Conservation (phyloP, 2,329 filamentous ascomycete genomes). For the Fusarium phyllophilum region DNA sequence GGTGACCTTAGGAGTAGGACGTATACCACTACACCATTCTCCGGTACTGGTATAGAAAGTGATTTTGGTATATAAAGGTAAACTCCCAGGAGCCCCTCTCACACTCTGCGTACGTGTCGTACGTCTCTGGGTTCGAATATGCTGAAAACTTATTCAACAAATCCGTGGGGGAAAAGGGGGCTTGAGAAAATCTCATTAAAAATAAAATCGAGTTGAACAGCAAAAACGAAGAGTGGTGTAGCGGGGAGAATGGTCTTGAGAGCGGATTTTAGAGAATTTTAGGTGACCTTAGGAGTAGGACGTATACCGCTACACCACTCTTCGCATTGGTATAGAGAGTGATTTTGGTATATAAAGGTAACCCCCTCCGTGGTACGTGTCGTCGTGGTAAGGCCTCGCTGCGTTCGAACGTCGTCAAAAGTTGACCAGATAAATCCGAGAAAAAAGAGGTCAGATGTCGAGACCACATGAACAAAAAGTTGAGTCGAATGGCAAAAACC, state of each 20-base stretch:
- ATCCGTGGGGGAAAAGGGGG: background rate
- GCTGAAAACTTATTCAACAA: background rate
- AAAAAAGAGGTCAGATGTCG: background rate
- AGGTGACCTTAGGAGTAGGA: background rate
- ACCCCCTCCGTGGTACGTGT: background rate
- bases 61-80: background rate
- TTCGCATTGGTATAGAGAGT: background rate
- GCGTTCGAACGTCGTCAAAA: background rate
- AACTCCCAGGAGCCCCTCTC: background rate
- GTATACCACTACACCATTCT: conserved; percentile 2
- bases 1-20: background rate
- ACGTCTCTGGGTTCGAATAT: background rate
- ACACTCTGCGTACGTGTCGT: background rate
- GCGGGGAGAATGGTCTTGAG: background rate
- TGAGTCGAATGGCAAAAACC: background rate
- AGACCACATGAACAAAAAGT: background rate
- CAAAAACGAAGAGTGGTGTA: background rate
- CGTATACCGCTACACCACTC: conserved; percentile 4
- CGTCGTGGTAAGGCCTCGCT: background rate
- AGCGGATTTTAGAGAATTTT: background rate
- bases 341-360: background rate
- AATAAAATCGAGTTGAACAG: too few species aligned
- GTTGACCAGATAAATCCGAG: background rate
- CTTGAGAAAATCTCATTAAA: background rate
- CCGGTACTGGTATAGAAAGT: background rate